These are phyloP conservation scores for Colletotrichum scovillei DNA, from an alignment of 2,329 filamentous ascomycete species.

Conservation along the genomic window DNA sequence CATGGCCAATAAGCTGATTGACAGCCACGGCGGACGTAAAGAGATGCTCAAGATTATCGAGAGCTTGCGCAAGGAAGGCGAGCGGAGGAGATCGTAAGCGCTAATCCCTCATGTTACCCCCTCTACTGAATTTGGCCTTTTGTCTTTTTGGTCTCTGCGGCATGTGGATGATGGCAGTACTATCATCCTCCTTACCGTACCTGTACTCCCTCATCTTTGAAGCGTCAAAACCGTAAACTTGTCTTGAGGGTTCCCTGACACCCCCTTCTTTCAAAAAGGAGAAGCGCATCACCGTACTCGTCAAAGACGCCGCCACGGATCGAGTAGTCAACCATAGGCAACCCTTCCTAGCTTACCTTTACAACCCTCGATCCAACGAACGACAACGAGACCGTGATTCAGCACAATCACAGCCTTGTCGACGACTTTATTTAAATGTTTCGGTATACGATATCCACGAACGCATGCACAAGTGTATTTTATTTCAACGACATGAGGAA, in stretches of 20 bases:
- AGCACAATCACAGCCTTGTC: neutral
- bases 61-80: slow-evolving; percentile 85
- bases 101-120: neutral
- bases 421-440: neutral
- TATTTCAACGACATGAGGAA: neutral
- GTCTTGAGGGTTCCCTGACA: slow-evolving; percentile 20
- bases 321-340: slow-evolving; percentile 46
- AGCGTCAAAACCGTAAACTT: neutral
- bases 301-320: slow-evolving; percentile 55
- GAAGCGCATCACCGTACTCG: slow-evolving; percentile 51
- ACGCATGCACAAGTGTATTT: slow-evolving; percentile 12
- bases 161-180: neutral
- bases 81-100: slow-evolving; percentile 83
- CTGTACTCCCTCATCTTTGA: neutral
- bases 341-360: neutral
- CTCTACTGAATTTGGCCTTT: neutral
- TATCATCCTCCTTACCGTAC: neutral
- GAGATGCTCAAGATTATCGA: slow-evolving; percentile 95
- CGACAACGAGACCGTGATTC: neutral
- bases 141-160: neutral
- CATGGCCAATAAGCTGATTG: slow-evolving; percentile 85
- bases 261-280: slow-evolving; percentile 34
- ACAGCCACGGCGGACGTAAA: slow-evolving; percentile 83
- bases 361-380: neutral
- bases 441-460: slow-evolving; percentile 31